Evolutionary conservation across 1,139 yeast species (phyloP).

Genomic region (Yamadazyma blattariae): DNA sequence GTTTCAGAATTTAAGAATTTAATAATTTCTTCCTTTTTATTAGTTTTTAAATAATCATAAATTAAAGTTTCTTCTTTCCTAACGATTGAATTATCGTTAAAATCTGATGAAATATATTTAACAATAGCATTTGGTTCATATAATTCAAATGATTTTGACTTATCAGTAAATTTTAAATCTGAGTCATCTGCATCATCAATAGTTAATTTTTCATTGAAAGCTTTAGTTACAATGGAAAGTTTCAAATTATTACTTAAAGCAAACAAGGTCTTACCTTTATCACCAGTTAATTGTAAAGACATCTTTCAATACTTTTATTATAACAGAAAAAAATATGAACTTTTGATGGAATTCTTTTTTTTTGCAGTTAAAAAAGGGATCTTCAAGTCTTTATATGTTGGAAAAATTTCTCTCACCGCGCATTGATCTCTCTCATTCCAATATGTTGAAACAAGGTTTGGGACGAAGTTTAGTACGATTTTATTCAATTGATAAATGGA

Average conservation of each 20-base stretch:
- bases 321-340: too few species aligned
- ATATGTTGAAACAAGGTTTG: background rate
- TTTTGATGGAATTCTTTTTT: too few species aligned
- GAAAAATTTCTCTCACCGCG: slow-evolving; percentile 1
- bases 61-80: slow-evolving; percentile 30
- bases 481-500: slow-evolving; percentile 9
- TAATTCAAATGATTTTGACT: slow-evolving; percentile 46
- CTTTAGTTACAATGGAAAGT: slow-evolving; percentile 51
- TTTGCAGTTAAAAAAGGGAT: too few species aligned
- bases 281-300: slow-evolving; percentile 35
- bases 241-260: slow-evolving; percentile 59
- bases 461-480: background rate
- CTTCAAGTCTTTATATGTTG: too few species aligned
- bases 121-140: slow-evolving; percentile 83
- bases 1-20: slow-evolving; percentile 12
- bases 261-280: slow-evolving; percentile 33
- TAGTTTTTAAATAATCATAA: slow-evolving; percentile 30
- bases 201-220: slow-evolving; percentile 28
- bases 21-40: slow-evolving; percentile 23
- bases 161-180: slow-evolving; percentile 31
- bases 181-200: slow-evolving; percentile 32
- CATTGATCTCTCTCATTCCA: slow-evolving; percentile 1
- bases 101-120: slow-evolving; percentile 58
- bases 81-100: slow-evolving; percentile 23
- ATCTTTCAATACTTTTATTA: too few species aligned